Conservation (phyloP, 768 basidiomycete species). For the Boletus subparvulus region DNA sequence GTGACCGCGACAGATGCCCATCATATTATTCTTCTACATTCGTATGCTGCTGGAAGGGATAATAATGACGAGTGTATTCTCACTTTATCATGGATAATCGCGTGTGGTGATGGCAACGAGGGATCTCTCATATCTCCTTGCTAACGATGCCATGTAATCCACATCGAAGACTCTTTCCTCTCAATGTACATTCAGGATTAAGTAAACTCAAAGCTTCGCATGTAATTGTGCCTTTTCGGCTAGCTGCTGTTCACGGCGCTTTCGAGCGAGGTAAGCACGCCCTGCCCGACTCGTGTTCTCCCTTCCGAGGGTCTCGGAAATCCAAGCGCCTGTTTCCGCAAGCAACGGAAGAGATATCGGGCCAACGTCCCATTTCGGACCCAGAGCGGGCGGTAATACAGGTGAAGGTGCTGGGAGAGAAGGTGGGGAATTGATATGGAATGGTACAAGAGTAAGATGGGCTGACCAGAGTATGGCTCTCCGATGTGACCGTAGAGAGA, state of each 20-base stretch:
- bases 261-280: constrained; percentile 61
- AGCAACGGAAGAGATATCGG: constrained; percentile 63
- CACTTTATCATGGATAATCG: no score
- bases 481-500: constrained; percentile 53
- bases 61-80: no score
- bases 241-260: constrained; percentile 34
- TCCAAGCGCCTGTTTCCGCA: constrained; percentile 81
- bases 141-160: no score
- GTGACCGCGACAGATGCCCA: no score
- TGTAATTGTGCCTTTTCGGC: constrained; percentile 14
- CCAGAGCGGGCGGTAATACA: background rate
- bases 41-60: no score
- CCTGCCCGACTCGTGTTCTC: constrained; percentile 77
- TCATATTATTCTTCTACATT: no score
- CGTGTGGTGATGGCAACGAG: no score
- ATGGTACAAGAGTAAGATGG: background rate
- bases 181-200: background rate
- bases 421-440: background rate
- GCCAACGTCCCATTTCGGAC: constrained; percentile 33
- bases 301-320: constrained; percentile 63
- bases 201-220: constrained; percentile 6
- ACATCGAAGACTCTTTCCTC: no score
- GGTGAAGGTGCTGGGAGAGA: background rate
- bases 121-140: no score
- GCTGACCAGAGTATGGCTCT: constrained; percentile 21